A percentile compares a stretch with the other conserved stretches of the same genome.
phyloP scores from a whole-genome alignment of 352 stramenopile genomes.

The Globisporangium megalacanthum region DNA sequence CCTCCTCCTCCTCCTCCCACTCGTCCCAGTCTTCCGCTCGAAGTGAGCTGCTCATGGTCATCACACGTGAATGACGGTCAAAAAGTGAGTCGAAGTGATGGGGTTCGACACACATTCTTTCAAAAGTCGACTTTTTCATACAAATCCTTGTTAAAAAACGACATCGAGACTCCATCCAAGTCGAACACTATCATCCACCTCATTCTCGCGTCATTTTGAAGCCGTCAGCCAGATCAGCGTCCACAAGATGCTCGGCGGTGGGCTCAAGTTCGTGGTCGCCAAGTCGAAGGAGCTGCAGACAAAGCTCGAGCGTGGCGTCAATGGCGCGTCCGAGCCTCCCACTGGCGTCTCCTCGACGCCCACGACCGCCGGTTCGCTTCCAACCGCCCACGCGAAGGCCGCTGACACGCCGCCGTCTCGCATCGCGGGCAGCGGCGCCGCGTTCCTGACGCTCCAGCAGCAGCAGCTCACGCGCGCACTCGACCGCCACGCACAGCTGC shows the following conservation, averaged over 20 bases:
- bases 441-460: conserved; percentile 40
- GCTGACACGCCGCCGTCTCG: neutral
- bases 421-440: neutral
- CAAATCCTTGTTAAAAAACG: too few relatives aligned
- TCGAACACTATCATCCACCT: too few relatives aligned
- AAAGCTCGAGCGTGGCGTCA: conserved; percentile 24
- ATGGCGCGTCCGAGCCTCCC: neutral
- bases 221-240: too few relatives aligned
- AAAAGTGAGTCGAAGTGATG: neutral
- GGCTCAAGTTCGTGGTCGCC: conserved; percentile 70
- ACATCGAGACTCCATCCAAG: too few relatives aligned
- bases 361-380: too few relatives aligned
- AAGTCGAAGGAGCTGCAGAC: conserved; percentile 71
- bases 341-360: too few relatives aligned
- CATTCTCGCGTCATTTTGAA: too few relatives aligned
- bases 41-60: too few relatives aligned
- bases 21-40: conserved; percentile 35
- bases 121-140: neutral
- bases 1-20: conserved; percentile 31
- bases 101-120: neutral
- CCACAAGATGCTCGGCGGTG: conserved; percentile 28
- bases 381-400: neutral
- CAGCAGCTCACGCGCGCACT: conserved; percentile 24
- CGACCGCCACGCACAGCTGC: conserved; percentile 35
- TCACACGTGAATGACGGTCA: too few relatives aligned